Evolutionary conservation across 306 rosid genomes (phyloP), one percentile per base, ranked within the genome.

Genomic region (Potentilla sterilis): DNA sequence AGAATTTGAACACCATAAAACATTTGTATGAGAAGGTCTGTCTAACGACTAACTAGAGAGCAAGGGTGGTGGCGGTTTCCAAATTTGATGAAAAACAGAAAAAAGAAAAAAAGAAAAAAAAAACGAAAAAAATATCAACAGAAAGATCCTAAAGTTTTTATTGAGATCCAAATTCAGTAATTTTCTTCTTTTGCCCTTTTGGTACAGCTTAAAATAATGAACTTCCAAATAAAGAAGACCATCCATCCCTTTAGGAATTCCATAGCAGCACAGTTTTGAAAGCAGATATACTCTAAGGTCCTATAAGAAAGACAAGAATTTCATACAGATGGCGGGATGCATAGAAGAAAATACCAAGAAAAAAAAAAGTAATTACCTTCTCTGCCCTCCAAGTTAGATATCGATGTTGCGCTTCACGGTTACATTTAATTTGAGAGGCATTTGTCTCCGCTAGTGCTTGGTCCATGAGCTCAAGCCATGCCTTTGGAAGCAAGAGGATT

Each of bases 321-420:
- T 70, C n/a, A 41, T 48, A 41, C 9, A 79, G n/a, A 42, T 32
- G 46, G 21, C 12, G 44, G 7, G 70, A 61, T 69, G 52, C 18
- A 48, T 10, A 47, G 58, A 69, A 58, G 16, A 48, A n/a, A 42
- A 54, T 76, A 16, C 49, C 15, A 34, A 42, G 79, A 34, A 48
- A 68, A 70, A 48, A 68, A 70, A 52, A 66, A 72, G 5, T 28
- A 87, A 76, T 58, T 67, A 91, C 98, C 98, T 85, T 94, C 80
- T 90, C 97, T 13, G 85, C 85, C 83, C 96, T 87, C 95, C 97
- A 93, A 6, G 90, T 77, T 43, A 93, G 58, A 84, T 93, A 93
- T 86, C 89, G 83, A 83, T 91, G 94, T 21, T 93, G 98, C 35
- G 97, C 97, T 82, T 91, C 94, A 32, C 84, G 82, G 69, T 93